phyloP scores from a whole-genome alignment of 192 early-diverging fungal genomes.

The Podila epigama region DNA sequence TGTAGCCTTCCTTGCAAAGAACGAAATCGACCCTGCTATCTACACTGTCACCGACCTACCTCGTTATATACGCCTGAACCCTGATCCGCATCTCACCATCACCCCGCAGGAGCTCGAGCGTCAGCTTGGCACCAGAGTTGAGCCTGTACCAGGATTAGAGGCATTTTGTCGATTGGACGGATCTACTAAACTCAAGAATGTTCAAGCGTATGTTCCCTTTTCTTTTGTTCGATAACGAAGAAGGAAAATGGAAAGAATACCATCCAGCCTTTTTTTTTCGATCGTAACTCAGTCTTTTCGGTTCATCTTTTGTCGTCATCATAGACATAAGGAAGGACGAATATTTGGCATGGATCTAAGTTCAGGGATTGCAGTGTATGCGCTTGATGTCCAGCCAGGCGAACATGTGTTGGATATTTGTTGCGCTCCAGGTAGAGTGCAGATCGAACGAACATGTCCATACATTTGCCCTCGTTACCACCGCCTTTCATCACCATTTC shows the following conservation, averaged over 20 bases:
- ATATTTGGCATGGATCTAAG: slow-evolving; percentile 85
- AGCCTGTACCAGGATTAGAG: slow-evolving; percentile 56
- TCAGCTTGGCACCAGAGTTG: slow-evolving; percentile 59
- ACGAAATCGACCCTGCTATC: slow-evolving; percentile 70
- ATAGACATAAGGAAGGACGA: slow-evolving; percentile 50
- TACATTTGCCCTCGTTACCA: too few relatives aligned
- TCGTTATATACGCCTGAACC: slow-evolving; percentile 79
- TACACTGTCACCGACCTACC: slow-evolving; percentile 70
- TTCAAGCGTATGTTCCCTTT: slow-evolving; percentile 49
- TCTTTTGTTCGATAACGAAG: not conserved
- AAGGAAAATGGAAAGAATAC: not conserved
- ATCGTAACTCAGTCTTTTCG: too few relatives aligned
- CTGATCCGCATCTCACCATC: slow-evolving; percentile 38
- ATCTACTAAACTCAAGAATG: slow-evolving; percentile 57
- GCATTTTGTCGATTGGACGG: slow-evolving; percentile 65
- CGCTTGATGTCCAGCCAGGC: slow-evolving; percentile 72
- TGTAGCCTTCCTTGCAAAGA: slow-evolving; percentile 70
- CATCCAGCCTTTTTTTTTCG: too few relatives aligned
- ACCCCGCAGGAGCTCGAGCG: slow-evolving; percentile 50
- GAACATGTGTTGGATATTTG: slow-evolving; percentile 93
- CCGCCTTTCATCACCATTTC: not conserved
- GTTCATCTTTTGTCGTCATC: slow-evolving; percentile 5
- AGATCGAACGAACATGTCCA: not conserved
- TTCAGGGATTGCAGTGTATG: slow-evolving; percentile 84
- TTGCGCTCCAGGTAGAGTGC: slow-evolving; percentile 71